Evolutionary conservation across 192 early-diverging fungal genomes (phyloP).

Genomic region (Umbelopsis sp.): DNA sequence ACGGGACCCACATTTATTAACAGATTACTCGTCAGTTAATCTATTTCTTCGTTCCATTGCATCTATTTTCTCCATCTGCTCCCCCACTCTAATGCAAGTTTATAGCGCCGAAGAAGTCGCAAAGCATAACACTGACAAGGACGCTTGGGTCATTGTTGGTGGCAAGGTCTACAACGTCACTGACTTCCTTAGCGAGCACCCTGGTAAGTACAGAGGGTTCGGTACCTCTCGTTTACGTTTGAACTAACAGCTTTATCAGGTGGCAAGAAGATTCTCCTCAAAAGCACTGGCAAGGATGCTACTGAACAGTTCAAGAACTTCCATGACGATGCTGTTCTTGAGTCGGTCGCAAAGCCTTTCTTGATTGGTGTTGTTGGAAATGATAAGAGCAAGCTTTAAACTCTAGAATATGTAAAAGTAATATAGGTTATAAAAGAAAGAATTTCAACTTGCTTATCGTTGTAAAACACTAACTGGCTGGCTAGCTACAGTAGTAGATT

Average conservation of each 20-base stretch:
- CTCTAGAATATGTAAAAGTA: not conserved
- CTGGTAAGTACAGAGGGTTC: slow-evolving; percentile 36
- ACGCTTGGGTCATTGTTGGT: slow-evolving; percentile 75
- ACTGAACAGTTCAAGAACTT: slow-evolving; percentile 82
- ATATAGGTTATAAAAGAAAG: not conserved
- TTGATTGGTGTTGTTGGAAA: not conserved
- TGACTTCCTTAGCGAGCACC: slow-evolving; percentile 73
- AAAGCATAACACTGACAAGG: slow-evolving; percentile 61
- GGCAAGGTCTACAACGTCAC: slow-evolving; percentile 73
- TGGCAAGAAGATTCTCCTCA: slow-evolving; percentile 82
- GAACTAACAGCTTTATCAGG: slow-evolving; percentile 42
- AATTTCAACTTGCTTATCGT: not conserved
- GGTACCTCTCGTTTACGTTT: too few species aligned
- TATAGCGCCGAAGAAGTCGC: slow-evolving; percentile 61
- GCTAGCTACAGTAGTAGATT: not conserved
- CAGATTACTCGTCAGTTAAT: not conserved
- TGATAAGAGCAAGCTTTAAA: not conserved
- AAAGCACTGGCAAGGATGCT: slow-evolving; percentile 71
- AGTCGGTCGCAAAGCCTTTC: slow-evolving; percentile 2
- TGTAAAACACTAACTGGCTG: not conserved
- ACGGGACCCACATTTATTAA: not conserved
- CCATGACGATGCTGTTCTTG: slow-evolving; percentile 12
- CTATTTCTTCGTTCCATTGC: not conserved
- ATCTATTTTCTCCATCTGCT: not conserved
- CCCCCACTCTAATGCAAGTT: slow-evolving; percentile 1